Evolutionary conservation across 257 asterid genomes (phyloP).

Genomic region (Solanum pimpinellifolium): DNA sequence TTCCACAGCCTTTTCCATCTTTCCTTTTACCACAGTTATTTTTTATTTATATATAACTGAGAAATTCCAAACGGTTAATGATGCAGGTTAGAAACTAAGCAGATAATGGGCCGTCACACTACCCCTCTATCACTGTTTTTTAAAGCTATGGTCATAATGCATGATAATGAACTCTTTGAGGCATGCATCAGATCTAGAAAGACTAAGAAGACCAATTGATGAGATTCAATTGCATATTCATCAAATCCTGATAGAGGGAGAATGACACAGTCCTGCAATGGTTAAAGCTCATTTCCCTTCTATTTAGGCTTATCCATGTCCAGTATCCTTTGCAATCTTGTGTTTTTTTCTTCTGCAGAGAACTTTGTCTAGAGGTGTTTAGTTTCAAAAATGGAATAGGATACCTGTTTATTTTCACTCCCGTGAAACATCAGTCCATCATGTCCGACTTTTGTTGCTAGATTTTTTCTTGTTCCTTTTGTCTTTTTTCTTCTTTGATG

Average conservation of each 20-base stretch:
- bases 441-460: neutral
- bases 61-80: neutral
- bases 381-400: neutral
- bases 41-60: neutral
- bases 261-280: neutral
- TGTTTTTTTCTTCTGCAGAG: neutral
- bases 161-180: neutral
- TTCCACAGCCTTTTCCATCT: neutral
- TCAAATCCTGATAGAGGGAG: neutral
- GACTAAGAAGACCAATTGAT: neutral
- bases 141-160: neutral
- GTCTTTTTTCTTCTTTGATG: neutral
- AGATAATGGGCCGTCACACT: neutral
- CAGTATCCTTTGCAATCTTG: neutral
- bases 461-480: neutral
- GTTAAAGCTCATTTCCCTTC: neutral
- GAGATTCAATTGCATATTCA: neutral
- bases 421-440: neutral
- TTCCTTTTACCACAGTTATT: neutral
- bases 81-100: neutral
- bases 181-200: neutral
- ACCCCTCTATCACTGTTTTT: neutral
- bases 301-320: neutral
- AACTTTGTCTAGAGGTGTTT: neutral
- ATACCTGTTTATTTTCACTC: neutral